Evolutionary conservation across 257 asterid species (phyloP).

Genomic region (Solanum ossicruentum): DNA sequence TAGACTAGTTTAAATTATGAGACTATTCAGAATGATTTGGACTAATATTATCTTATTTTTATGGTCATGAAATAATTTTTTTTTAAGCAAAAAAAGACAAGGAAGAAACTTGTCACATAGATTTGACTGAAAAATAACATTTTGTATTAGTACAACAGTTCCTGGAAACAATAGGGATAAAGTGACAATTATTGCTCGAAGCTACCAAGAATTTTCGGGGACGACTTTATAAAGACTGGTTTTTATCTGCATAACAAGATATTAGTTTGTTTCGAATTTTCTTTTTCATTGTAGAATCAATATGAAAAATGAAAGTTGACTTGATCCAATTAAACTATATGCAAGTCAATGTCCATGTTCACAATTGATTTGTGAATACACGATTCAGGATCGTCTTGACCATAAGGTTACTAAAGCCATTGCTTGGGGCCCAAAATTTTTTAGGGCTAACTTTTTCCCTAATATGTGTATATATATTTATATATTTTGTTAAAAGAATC

Average conservation of each 20-base stretch:
- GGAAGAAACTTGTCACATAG: no score
- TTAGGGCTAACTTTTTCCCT: no score
- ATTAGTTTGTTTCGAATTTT: not conserved
- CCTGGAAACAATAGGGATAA: no score
- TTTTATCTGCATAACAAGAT: not conserved
- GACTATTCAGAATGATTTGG: not conserved
- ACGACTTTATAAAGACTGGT: no score
- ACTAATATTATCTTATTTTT: not conserved
- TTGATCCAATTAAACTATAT: not conserved
- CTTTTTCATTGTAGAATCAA: not conserved
- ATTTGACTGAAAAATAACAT: not conserved
- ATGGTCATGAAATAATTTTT: not conserved
- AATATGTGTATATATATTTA: no score
- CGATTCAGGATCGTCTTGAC: no score
- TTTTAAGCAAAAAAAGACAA: not conserved
- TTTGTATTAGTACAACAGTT: not conserved
- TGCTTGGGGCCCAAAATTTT: no score
- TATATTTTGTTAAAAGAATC: no score
- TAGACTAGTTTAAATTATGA: not conserved
- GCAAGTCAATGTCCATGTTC: not conserved
- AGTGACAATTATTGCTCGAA: not conserved
- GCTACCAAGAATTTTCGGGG: not conserved
- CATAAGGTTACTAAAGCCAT: no score
- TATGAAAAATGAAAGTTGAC: not conserved
- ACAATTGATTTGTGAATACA: not conserved